Evolutionary conservation across 768 basidiomycete species (phyloP).

Genomic region (Pholiota molesta): DNA sequence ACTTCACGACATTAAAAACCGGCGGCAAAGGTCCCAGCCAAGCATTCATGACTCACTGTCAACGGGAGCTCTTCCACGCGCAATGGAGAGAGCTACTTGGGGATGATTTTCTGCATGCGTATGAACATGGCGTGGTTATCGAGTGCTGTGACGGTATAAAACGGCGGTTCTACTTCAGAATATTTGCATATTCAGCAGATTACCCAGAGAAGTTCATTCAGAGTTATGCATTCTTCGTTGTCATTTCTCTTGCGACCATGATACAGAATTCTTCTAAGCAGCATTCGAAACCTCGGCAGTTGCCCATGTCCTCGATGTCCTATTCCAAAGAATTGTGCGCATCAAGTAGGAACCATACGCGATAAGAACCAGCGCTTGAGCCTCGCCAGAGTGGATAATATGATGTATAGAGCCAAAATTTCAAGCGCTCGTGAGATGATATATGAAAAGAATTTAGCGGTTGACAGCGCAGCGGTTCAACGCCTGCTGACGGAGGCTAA

Average conservation of each 20-base stretch:
- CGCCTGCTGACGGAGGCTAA: no score
- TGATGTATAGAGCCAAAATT: neutral
- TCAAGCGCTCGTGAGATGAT: no score
- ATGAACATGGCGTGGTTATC: constrained; percentile 32
- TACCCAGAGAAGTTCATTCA: constrained; percentile 38
- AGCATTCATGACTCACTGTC: constrained; percentile 22
- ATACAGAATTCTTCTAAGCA: constrained; percentile 9
- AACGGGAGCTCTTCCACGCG: constrained; percentile 32
- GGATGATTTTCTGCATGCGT: constrained; percentile 22
- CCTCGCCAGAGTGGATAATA: constrained; percentile 9
- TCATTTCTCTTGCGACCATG: constrained; percentile 10
- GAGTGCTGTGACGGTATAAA: constrained; percentile 31
- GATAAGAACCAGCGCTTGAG: constrained; percentile 15
- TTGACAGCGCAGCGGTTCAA: no score
- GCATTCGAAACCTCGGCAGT: neutral
- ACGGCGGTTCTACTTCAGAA: constrained; percentile 30
- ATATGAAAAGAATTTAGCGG: no score
- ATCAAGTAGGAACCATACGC: constrained; percentile 27
- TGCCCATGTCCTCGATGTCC: constrained; percentile 36
- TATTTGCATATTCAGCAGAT: constrained; percentile 38
- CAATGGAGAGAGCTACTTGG: constrained; percentile 26
- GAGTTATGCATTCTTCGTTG: constrained; percentile 31
- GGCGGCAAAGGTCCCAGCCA: neutral
- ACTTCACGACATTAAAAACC: neutral
- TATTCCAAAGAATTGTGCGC: constrained; percentile 23